phyloP scores from a whole-genome alignment of 768 basidiomycete genomes.

The Cyclocybe cylindracea region DNA sequence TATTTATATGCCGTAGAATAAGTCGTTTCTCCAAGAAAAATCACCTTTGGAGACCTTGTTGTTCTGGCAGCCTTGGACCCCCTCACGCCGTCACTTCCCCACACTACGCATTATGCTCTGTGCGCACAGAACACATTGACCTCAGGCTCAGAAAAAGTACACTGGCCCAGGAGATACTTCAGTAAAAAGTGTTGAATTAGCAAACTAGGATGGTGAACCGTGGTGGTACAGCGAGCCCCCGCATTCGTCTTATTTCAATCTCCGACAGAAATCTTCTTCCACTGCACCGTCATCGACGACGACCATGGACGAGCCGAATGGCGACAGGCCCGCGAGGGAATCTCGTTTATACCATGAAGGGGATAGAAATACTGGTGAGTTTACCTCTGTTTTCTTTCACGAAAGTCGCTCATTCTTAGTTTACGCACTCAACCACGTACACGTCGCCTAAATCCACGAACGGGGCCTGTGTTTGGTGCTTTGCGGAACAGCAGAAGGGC shows the following conservation, averaged over 20 bases:
- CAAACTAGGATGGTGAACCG: too few species aligned
- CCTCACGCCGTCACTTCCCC: too few species aligned
- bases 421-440: constrained; percentile 5
- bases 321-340: not conserved
- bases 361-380: constrained; percentile 6
- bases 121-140: too few species aligned
- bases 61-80: too few species aligned
- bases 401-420: constrained; percentile 15
- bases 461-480: constrained; percentile 1
- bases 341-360: not conserved
- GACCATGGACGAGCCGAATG: not conserved
- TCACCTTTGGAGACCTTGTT: too few species aligned
- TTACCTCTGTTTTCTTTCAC: not conserved
- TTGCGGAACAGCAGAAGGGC: not conserved
- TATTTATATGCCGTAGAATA: too few species aligned
- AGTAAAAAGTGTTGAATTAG: too few species aligned
- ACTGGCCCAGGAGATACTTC: too few species aligned
- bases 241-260: not conserved
- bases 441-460: not conserved
- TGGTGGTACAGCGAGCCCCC: too few species aligned
- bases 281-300: not conserved
- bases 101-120: too few species aligned
- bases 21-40: too few species aligned
- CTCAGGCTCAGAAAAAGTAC: too few species aligned
- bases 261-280: not conserved